A percentile compares a stretch with the other conserved stretches of the same genome.
These are phyloP conservation scores for Piper longum DNA, from an alignment of 164 flowering plant genomes.

Conservation along the genomic window DNA sequence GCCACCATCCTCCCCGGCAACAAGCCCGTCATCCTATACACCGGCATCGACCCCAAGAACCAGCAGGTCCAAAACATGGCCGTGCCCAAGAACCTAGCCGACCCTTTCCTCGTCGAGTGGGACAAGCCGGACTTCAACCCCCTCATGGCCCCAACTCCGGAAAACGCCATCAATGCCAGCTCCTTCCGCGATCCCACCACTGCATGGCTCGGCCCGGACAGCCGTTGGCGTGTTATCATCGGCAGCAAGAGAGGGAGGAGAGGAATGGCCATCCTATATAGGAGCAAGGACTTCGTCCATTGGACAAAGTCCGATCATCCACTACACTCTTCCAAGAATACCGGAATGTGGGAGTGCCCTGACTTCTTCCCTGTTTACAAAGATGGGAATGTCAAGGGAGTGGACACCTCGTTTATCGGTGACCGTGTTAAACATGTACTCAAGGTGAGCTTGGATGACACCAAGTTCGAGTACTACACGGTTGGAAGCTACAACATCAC, in stretches of 20 bases:
- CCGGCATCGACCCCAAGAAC: slow-evolving; percentile 19
- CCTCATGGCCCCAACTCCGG: slow-evolving; percentile 14
- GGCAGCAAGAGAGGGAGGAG: slow-evolving; percentile 30
- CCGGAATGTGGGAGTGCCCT: slow-evolving; percentile 92
- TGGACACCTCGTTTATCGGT: slow-evolving; percentile 40
- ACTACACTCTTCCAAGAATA: slow-evolving; percentile 28
- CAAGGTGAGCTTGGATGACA: slow-evolving; percentile 37
- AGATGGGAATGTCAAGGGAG: slow-evolving; percentile 19
- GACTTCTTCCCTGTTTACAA: slow-evolving; percentile 61
- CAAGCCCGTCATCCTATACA: slow-evolving; percentile 36
- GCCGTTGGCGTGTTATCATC: slow-evolving; percentile 44
- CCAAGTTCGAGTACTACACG: slow-evolving; percentile 59
- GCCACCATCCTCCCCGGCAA: slow-evolving; percentile 36
- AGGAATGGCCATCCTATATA: slow-evolving; percentile 47
- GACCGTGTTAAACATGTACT: slow-evolving; percentile 36
- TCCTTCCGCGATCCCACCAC: slow-evolving; percentile 37
- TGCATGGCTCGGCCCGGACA: slow-evolving; percentile 25
- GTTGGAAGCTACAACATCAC: slow-evolving; percentile 32
- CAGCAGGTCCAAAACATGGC: slow-evolving; percentile 37
- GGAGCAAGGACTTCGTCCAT: slow-evolving; percentile 42
- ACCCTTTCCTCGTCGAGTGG: slow-evolving; percentile 38
- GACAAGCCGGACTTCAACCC: slow-evolving; percentile 27
- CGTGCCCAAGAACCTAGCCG: slow-evolving; percentile 28
- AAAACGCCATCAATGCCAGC: slow-evolving; percentile 10
- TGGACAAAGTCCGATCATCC: slow-evolving; percentile 59